A percentile compares a stretch with the other conserved stretches of the same genome.
Conservation (phyloP, 371 early-diverging fungal genomes). For the Rhizomucor pusillus region DNA sequence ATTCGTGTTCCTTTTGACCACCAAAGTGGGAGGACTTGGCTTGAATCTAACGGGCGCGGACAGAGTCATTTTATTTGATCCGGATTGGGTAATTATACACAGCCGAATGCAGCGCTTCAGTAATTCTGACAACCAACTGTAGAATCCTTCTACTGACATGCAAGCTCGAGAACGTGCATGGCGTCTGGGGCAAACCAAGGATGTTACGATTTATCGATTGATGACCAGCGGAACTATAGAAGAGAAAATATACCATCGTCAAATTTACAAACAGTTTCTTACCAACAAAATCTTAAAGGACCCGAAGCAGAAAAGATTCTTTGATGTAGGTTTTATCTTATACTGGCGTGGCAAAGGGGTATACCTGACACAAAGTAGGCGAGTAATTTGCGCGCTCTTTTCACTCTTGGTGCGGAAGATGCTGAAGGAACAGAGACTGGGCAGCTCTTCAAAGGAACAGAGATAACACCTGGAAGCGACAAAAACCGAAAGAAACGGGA, state of each 20-base stretch:
- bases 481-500: constrained; percentile 21
- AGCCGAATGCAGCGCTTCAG: not conserved
- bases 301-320: constrained; percentile 88
- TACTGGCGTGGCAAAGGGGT: not conserved
- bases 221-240: constrained; percentile 98
- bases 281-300: constrained; percentile 95
- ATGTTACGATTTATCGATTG: constrained; percentile 95
- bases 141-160: constrained; percentile 96
- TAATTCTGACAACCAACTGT: not conserved
- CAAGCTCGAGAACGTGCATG: constrained; percentile 98
- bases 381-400: constrained; percentile 81
- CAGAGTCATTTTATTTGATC: constrained; percentile 96
- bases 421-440: constrained; percentile 66
- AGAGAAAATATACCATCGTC: constrained; percentile 97
- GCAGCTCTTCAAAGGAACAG: constrained; percentile 62
- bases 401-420: constrained; percentile 70
- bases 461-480: constrained; percentile 40
- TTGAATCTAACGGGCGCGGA: constrained; percentile 95
- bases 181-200: constrained; percentile 90
- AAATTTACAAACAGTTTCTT: constrained; percentile 96
- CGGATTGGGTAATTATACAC: constrained; percentile 83
- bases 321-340: constrained; percentile 52
- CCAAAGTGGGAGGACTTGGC: constrained; percentile 97
- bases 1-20: constrained; percentile 93
- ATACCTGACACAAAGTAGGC: constrained; percentile 26